phyloP scores from a whole-genome alignment of 2,329 filamentous ascomycete species.

The Diaporthe citri region DNA sequence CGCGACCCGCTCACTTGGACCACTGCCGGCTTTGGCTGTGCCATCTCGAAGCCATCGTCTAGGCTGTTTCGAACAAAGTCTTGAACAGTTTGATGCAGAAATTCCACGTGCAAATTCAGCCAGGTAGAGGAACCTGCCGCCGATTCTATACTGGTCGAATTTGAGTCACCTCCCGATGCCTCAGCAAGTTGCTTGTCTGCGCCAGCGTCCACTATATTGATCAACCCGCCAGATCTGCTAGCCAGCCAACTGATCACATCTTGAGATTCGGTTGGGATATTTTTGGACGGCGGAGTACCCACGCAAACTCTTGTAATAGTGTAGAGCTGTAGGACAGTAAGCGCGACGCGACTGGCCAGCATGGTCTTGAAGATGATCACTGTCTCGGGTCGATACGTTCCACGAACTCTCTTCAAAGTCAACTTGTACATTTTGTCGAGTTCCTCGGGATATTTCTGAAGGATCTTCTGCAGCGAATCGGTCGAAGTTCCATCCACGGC shows the following conservation, averaged over 20 bases:
- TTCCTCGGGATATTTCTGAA: neutral
- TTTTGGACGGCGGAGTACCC: too few relatives aligned
- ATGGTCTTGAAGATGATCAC: neutral
- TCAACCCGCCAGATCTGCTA: neutral
- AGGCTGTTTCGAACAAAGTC: neutral
- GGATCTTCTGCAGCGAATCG: neutral
- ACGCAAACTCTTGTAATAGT: neutral
- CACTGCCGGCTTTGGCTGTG: neutral
- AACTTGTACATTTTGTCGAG: neutral
- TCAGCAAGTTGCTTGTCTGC: neutral
- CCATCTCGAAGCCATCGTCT: neutral
- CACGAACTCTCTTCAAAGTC: neutral
- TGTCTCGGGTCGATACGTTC: neutral
- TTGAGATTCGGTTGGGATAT: too few relatives aligned
- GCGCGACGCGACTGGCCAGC: neutral
- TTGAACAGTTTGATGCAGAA: neutral
- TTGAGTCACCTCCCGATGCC: too few relatives aligned
- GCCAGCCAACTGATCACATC: too few relatives aligned
- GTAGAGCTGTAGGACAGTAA: neutral
- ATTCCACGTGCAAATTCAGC: neutral
- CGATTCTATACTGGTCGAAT: too few relatives aligned
- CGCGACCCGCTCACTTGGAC: neutral
- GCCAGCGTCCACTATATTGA: neutral
- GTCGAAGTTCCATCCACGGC: neutral
- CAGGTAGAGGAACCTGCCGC: neutral